These are phyloP conservation scores for Triticum timopheevii DNA, from an alignment of 176 grass and related monocot species.

Conservation along the genomic window DNA sequence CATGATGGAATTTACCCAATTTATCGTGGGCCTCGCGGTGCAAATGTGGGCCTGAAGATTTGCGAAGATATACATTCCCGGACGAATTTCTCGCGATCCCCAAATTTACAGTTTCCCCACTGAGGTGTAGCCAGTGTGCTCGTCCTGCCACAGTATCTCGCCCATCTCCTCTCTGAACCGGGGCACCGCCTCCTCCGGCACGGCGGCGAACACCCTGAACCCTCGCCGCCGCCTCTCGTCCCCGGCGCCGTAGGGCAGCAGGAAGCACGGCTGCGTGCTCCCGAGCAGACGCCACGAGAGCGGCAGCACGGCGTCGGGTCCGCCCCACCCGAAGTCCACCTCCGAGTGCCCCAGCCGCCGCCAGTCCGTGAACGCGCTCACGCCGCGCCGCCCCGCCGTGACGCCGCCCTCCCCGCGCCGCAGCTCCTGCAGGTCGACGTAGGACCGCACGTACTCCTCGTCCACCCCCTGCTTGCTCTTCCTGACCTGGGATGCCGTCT, in stretches of 20 bases:
- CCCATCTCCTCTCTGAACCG: constrained; percentile 52
- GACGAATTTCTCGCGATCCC: too few species aligned
- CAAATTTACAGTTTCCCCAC: constrained; percentile 1
- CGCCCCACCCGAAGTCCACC: constrained; percentile 73
- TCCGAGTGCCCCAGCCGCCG: constrained; percentile 63
- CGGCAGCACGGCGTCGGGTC: constrained; percentile 46
- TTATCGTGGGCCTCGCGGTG: too few species aligned
- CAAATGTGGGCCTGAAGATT: too few species aligned
- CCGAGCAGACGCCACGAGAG: constrained; percentile 74
- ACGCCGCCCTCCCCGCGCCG: constrained; percentile 38
- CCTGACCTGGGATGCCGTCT: constrained; percentile 45
- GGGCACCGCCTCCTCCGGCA: constrained; percentile 15
- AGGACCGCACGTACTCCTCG: constrained; percentile 84
- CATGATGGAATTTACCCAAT: too few species aligned
- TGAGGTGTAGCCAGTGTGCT: neutral
- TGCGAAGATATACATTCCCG: too few species aligned
- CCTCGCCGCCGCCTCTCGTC: constrained; percentile 40
- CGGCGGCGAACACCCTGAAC: constrained; percentile 64
- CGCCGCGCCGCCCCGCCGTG: constrained; percentile 37
- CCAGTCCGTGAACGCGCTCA: constrained; percentile 82
- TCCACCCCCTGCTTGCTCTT: constrained; percentile 53
- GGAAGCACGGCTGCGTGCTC: constrained; percentile 62
- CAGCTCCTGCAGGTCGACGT: constrained; percentile 67
- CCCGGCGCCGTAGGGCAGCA: constrained; percentile 38
- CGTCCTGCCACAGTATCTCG: constrained; percentile 21